Percentiles rank a stretch among this genome's conserved stretches.
Conservation (phyloP, 768 basidiomycete species). For the Serendipita indica region DNA sequence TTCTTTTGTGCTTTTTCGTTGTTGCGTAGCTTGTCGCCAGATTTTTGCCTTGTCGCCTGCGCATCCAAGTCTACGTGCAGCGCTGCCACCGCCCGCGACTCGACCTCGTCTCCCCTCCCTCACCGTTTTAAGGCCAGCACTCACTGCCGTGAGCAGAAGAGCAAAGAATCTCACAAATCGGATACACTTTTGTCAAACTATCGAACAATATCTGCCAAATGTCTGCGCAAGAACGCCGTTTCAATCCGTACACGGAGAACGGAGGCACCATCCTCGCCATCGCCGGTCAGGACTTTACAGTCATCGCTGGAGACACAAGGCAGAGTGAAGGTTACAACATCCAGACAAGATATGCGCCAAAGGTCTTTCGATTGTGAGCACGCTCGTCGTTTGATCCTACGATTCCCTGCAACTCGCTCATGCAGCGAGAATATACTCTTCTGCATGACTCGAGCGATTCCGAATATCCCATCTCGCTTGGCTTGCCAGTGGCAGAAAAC, state of each 20-base stretch:
- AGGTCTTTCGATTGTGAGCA: constrained; percentile 89
- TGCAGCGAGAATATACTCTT: not conserved
- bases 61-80: too few species aligned
- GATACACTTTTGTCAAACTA: too few species aligned
- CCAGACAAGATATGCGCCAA: constrained; percentile 92
- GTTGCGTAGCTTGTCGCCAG: too few species aligned
- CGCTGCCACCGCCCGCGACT: too few species aligned
- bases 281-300: constrained; percentile 82
- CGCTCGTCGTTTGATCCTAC: constrained; percentile 15
- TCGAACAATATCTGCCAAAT: constrained; percentile 10
- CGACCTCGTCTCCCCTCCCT: too few species aligned
- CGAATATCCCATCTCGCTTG: too few species aligned
- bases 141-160: too few species aligned
- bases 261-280: constrained; percentile 95
- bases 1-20: too few species aligned
- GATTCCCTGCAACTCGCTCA: not conserved
- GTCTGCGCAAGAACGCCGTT: constrained; percentile 24
- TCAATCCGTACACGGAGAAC: constrained; percentile 85
- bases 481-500: not conserved
- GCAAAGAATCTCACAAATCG: too few species aligned
- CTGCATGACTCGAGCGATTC: too few species aligned
- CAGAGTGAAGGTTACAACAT: constrained; percentile 97
- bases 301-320: constrained; percentile 92
- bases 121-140: too few species aligned
- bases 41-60: too few species aligned